phyloP scores from a whole-genome alignment of 192 early-diverging fungal genomes.

The Backusella morwellensis region DNA sequence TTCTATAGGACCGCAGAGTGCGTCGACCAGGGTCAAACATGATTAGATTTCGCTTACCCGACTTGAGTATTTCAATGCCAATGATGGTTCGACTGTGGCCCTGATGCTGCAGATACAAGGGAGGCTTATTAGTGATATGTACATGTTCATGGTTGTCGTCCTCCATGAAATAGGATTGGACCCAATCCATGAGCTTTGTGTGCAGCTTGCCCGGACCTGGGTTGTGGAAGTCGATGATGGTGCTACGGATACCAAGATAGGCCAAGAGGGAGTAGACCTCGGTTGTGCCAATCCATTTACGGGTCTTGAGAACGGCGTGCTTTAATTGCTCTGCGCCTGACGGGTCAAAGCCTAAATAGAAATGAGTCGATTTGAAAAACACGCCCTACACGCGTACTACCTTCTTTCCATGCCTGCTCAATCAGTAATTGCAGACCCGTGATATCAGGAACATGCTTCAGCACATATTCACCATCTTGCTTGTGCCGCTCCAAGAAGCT shows the following conservation, averaged over 20 bases:
- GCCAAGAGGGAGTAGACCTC: constrained; percentile 63
- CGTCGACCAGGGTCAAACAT: constrained; percentile 62
- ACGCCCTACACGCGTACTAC: constrained; percentile 3
- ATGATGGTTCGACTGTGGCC: constrained; percentile 68
- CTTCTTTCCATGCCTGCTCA: constrained; percentile 57
- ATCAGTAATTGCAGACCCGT: constrained; percentile 49
- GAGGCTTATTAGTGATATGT: constrained; percentile 48
- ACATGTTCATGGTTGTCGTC: neutral
- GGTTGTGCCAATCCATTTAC: constrained; percentile 73
- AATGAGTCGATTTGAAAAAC: too few relatives aligned
- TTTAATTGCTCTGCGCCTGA: constrained; percentile 54
- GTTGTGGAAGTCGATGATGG: constrained; percentile 64
- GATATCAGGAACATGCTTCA: constrained; percentile 37
- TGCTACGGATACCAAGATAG: constrained; percentile 52
- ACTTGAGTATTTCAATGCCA: constrained; percentile 52
- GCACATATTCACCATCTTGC: constrained; percentile 1
- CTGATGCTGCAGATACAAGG: constrained; percentile 71
- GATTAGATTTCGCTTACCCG: constrained; percentile 44
- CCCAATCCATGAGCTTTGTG: constrained; percentile 50
- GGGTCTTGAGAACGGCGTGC: constrained; percentile 49
- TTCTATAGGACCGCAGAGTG: constrained; percentile 4
- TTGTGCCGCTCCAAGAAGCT: constrained; percentile 38
- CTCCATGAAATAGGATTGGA: constrained; percentile 57
- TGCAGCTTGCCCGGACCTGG: constrained; percentile 56
- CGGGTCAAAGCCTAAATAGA: constrained; percentile 48